Base-by-base conservation (phyloP, 345 rosid species). In the Populus davidiana region DNA sequence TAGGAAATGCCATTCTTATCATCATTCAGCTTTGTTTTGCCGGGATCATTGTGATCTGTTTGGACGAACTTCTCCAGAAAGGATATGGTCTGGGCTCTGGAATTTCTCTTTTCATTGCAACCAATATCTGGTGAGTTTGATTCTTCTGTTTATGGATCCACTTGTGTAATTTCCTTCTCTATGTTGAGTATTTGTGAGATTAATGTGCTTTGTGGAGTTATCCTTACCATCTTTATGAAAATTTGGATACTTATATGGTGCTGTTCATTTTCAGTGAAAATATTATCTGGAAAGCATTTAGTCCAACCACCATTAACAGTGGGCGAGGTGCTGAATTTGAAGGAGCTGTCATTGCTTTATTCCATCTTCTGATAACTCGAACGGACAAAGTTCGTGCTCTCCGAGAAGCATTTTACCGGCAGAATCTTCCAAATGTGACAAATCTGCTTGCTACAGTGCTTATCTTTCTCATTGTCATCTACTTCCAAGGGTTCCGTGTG, bases 401-500 rank as follows among this genome's bases (percentile, higher is more conserved):
- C 62, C 90, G 92, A 2, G 93, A 92, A 81, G 97, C 97, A 3
- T 92, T 92, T 79, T 92, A 92, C 88, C 87, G 97, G 78, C 97
- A 92, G 81, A 92, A 92, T 78, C 92, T 92, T 44, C 97, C 97
- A 44, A 92, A 92, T 71, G 97, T 92, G 73, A 92, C 97, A 16
- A 92, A 92, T 81, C 83, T 92, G 77, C 93, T 92, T 31, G 95
- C 97, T 29, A 92, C 97, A 0, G 91, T 92, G 71, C 85, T 92
- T 87, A 83, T 92, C 78, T 92, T 92, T 87, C 79, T 91, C 35
- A 91, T 92, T 75, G 97, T 92, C 52, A 89, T 91, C 81, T 91
- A 92, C 87, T 92, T 92, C 94, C 97, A 92, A 92, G 97, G 97
- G 44, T 92, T 92, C 86, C 95, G 97, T 68, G 97, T 92, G 67